Evolutionary conservation across 768 basidiomycete genomes (phyloP), one percentile per base, ranked within the genome.

Genomic region (Kwoniella bestiolae): DNA sequence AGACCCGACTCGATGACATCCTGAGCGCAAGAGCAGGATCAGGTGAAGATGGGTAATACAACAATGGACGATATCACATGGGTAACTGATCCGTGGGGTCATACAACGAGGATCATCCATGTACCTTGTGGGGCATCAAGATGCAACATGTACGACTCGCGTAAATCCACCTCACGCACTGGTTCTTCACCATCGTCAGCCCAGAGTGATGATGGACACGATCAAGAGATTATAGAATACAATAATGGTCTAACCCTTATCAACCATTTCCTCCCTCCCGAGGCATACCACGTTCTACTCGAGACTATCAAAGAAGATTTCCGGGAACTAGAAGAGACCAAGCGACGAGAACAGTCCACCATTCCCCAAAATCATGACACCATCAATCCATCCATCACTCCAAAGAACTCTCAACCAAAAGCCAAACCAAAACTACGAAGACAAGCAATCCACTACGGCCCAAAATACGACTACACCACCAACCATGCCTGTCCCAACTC

Each of bases 391-490:
- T 4, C 14, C 5, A 6, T 21, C 6, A 47, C 14, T 47, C n/a
- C 45, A 26, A 31, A 32, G 14, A 23, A 51, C 0, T 3, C 29
- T 51, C 26, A 51, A 3, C 14, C 38, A 11, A 41, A 41, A 8
- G 3, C 38, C 38, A 41, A 41, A 41, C 14, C 38, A 14, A 49
- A 26, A 49, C 23, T 29, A 51, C 28, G 50, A 28, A 3, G 52
- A 55, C 9, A 16, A 35, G 52, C 52, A 18, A 55, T 55, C 6
- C 52, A 55, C 23, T 55, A 55, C 23, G 52, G 52, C 32, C 52
- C 52, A 18, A 55, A 55, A 55, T 55, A 55, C 23, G 52, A 55
- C 23, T 55, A 55, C 32, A 55, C 16, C 4, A 55, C 52, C 2
- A 55, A 55, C 23, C 52, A 55, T 21, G 52, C 52, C 9, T 34